Evolutionary conservation across 345 rosid species (phyloP), one percentile per base, ranked within the genome.

Genomic region (Eutrema japonicum): DNA sequence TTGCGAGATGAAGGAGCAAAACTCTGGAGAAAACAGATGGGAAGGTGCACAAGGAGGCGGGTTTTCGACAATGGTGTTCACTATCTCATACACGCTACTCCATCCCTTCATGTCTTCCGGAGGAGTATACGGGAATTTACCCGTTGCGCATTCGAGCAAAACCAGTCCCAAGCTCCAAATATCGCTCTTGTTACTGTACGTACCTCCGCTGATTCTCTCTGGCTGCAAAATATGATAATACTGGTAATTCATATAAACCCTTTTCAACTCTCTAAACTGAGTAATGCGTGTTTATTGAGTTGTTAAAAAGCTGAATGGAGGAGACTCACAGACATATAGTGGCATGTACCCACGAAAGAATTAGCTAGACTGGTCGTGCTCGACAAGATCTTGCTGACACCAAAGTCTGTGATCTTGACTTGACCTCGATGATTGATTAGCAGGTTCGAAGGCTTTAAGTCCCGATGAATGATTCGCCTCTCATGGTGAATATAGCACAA

Each of bases 111-210:
- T 82, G 68, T 79, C 75, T 37, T 85, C 85, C 2, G 89, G 89
- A 18, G 97, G 97, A n/a, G 84, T 66, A 78, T 88, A 94, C 5
- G 98, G 98, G 71, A 89, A 94, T 35, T 77, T 68, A 68, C 89
- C 97, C 1, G 84, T 86, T 51, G 97, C 96, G 76, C 92, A 91
- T 78, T 89, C 97, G 33, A 95, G 87, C 62, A 95, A 55, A n/a
- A 90, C 86, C 65, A 95, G 72, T 38, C 99, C 99, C 48, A 95
- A 80, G 80, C 99, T 95, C 99, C 99, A 92, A 42, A 95, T 90
- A 75, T 95, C 99, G 78, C 97, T 68, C 62, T 74, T 78, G 57
- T 57, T 55, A 52, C 71, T 53, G 32, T 73, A 74, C 3, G 0
- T 4, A n/a, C 35, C 51, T 52, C 85, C 97, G 2, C 46, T 70